phyloP scores from a whole-genome alignment of 228 moss, liverwort and hornwort species.

The Sphagnum fallax region DNA sequence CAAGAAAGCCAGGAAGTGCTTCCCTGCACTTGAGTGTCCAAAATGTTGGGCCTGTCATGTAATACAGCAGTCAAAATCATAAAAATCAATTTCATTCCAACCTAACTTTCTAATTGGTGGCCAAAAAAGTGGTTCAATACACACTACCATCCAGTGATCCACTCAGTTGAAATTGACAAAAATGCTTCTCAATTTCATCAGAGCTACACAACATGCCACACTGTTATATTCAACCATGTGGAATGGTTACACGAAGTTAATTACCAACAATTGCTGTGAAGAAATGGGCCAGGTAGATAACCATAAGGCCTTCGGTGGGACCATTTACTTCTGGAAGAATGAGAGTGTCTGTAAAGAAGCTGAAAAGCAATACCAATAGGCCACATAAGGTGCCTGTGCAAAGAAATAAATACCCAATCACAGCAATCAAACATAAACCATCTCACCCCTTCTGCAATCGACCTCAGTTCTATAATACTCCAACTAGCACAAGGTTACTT shows the following conservation, averaged over 20 bases:
- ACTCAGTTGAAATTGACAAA: not conserved
- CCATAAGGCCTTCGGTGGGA: conserved; percentile 87
- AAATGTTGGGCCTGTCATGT: conserved; percentile 56
- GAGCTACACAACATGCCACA: not conserved
- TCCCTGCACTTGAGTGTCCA: conserved; percentile 62
- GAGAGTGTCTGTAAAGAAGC: conserved; percentile 93
- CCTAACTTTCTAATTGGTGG: not conserved
- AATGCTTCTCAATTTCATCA: not conserved
- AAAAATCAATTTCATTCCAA: not conserved
- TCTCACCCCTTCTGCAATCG: not conserved
- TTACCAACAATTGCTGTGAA: conserved; percentile 77
- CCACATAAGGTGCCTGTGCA: not conserved
- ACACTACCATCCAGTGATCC: too few relatives aligned
- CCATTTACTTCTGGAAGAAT: conserved; percentile 94
- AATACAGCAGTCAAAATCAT: not conserved
- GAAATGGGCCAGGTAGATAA: conserved; percentile 65
- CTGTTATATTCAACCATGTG: not conserved
- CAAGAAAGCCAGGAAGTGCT: conserved; percentile 43
- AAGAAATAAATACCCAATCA: not conserved
- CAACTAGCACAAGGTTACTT: not conserved
- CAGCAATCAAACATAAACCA: not conserved
- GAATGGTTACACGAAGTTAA: not conserved
- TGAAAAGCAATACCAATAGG: conserved; percentile 14
- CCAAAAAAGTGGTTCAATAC: not conserved
- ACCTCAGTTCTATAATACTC: not conserved